A percentile compares a stretch with the other conserved stretches of the same genome.
Conservation (phyloP, 345 rosid species). For the Sisymbrium altissimum region DNA sequence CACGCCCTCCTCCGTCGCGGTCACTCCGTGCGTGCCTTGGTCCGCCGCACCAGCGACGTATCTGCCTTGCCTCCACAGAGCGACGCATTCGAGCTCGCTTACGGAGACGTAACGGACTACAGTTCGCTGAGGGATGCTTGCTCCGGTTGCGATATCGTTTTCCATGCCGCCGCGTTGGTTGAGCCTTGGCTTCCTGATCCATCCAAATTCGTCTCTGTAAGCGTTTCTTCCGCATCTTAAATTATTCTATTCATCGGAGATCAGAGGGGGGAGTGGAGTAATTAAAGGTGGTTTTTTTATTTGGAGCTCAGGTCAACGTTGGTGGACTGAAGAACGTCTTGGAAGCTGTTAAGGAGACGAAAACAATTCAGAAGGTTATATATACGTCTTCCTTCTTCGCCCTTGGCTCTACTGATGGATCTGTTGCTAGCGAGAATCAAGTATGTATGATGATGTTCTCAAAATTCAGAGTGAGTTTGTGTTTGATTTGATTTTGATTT, state of each 20-base stretch:
- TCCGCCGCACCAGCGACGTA: constrained; percentile 78
- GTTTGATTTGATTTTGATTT: not conserved
- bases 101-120: constrained; percentile 83
- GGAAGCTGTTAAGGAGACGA: constrained; percentile 58
- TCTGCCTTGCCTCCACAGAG: constrained; percentile 45
- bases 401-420: constrained; percentile 80
- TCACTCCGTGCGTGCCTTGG: constrained; percentile 69
- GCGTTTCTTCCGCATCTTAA: not conserved
- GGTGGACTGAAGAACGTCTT: too few relatives aligned
- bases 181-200: constrained; percentile 95
- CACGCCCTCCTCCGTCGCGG: constrained; percentile 58
- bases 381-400: constrained; percentile 94
- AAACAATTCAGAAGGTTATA: constrained; percentile 53
- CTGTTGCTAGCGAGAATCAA: constrained; percentile 68
- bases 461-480: not conserved
- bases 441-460: too few relatives aligned
- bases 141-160: constrained; percentile 64
- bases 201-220: constrained; percentile 66
- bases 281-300: too few relatives aligned
- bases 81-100: constrained; percentile 48
- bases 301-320: too few relatives aligned
- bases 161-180: constrained; percentile 85
- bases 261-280: too few relatives aligned
- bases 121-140: constrained; percentile 55
- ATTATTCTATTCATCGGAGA: not conserved